A percentile compares a stretch with the other conserved stretches of the same genome.
phyloP scores from a whole-genome alignment of 345 rosid species.

The Arabidopsis suecica region DNA sequence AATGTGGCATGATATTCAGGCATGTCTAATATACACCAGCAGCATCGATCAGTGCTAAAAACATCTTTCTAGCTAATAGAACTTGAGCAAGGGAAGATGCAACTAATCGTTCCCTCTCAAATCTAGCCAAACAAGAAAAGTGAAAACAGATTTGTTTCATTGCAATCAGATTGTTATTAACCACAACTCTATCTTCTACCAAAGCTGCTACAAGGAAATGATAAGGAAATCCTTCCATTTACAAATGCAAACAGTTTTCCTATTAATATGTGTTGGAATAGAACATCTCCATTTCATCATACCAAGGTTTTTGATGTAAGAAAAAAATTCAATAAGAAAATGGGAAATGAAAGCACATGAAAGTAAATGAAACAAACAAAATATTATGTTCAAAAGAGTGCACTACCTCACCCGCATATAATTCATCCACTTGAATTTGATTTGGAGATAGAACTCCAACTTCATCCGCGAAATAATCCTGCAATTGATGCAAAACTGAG shows the following conservation, averaged over 20 bases:
- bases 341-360: neutral
- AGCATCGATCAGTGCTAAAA: slow-evolving; percentile 16
- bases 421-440: slow-evolving; percentile 87
- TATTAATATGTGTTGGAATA: slow-evolving; percentile 24
- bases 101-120: slow-evolving; percentile 7
- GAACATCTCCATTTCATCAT: slow-evolving; percentile 20
- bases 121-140: slow-evolving; percentile 17
- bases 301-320: slow-evolving; percentile 23
- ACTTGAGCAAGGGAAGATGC: slow-evolving; percentile 17
- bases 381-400: slow-evolving; percentile 34
- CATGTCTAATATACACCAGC: slow-evolving; percentile 14
- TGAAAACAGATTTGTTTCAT: neutral
- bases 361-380: slow-evolving; percentile 12
- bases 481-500: slow-evolving; percentile 37
- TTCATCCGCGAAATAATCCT: slow-evolving; percentile 96
- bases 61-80: slow-evolving; percentile 27
- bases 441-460: slow-evolving; percentile 94
- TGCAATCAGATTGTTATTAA: slow-evolving; percentile 4
- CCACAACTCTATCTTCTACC: slow-evolving; percentile 18
- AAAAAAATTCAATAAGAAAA: slow-evolving; percentile 3
- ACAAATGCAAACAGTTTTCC: neutral
- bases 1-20: slow-evolving; percentile 5
- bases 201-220: slow-evolving; percentile 18
- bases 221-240: neutral
- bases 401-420: slow-evolving; percentile 97